phyloP scores from a whole-genome alignment of 139 green algal genomes.

The Nannochloris sp. region DNA sequence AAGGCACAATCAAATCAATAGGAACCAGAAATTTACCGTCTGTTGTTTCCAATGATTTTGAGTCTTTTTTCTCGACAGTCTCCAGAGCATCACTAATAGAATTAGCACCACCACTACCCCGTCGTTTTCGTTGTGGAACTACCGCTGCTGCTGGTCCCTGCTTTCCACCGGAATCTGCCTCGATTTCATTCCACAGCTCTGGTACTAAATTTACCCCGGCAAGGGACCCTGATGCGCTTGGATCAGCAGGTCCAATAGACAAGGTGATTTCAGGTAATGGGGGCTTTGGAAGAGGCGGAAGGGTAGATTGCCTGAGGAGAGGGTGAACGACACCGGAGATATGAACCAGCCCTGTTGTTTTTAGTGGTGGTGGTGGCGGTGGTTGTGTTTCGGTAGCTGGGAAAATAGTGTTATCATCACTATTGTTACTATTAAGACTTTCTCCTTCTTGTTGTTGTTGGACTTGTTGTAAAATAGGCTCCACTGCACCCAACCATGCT shows the following conservation, averaged over 20 bases:
- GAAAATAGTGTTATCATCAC: too few species aligned
- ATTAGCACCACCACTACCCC: slow-evolving; percentile 4
- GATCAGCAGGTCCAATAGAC: neutral
- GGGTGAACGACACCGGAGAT: too few species aligned
- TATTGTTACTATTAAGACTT: too few species aligned
- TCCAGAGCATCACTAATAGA: neutral
- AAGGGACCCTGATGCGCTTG: neutral
- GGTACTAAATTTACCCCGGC: slow-evolving; percentile 6
- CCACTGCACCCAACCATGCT: slow-evolving; percentile 38
- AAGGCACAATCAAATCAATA: slow-evolving; percentile 47
- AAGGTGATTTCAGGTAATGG: neutral
- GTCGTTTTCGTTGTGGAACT: neutral
- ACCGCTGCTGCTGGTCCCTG: neutral
- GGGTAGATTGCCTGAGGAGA: slow-evolving; percentile 14
- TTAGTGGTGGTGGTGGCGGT: too few species aligned
- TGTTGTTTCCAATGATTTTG: neutral
- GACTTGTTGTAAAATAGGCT: slow-evolving; percentile 15
- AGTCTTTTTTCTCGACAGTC: slow-evolving; percentile 1
- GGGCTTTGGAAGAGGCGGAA: slow-evolving; percentile 24
- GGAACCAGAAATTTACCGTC: neutral
- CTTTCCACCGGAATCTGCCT: neutral
- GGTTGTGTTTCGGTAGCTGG: too few species aligned
- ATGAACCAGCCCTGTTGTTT: too few species aligned
- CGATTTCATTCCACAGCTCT: slow-evolving; percentile 5
- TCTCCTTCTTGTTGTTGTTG: neutral